Base-by-base conservation (phyloP, 2,329 filamentous ascomycete species). In the Claviceps pazoutovae region DNA sequence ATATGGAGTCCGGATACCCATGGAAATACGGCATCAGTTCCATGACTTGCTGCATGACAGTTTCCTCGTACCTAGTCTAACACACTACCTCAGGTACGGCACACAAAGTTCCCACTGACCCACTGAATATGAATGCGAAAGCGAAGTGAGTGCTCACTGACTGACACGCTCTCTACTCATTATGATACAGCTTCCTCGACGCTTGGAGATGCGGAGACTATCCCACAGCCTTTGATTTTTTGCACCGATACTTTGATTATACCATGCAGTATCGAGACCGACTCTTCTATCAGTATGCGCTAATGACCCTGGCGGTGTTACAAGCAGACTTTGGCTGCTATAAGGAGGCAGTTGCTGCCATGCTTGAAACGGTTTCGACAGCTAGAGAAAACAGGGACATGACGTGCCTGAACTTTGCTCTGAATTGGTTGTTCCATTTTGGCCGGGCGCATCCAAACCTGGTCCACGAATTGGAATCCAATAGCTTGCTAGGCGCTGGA, bases 191-290 rank as follows among this genome's bases (percentile, higher is more conserved):
- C 58, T 97, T 95, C 62, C 81, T 96, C 14, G 90, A 98, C 65
- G 81, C 89, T 0, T 97, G 90, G 91, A 80, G 85, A 64, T 83
- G 88, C 3, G 91, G 91, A 4, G 89, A 97, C 66, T 94, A 91
- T 61, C 82, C 86, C 13, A 88, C 86, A 1, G 86, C 93, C 0
- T 93, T 96, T 63, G 91, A 98, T 61, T 84, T 84, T 58, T 74
- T 98, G 19, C 90, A 97, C 65, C 83, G 88, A 49, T 98, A 96
- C 66, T 98, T 96, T 61, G 93, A 98, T 66, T 96, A 95, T 66
- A 93, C 90, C 1, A 89, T 94, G 80, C 86, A 93, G 60, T 86
- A 82, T 58, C 74, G 82, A 54, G 86, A 95, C 60, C 83, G 86
- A 23, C 79, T 86, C 5, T 90, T 90, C 60, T 97, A 98, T 62